Percentiles rank a stretch among this genome's conserved stretches.
Conservation (phyloP, 805 yeast species). For the Spathaspora hagerdaliae region DNA sequence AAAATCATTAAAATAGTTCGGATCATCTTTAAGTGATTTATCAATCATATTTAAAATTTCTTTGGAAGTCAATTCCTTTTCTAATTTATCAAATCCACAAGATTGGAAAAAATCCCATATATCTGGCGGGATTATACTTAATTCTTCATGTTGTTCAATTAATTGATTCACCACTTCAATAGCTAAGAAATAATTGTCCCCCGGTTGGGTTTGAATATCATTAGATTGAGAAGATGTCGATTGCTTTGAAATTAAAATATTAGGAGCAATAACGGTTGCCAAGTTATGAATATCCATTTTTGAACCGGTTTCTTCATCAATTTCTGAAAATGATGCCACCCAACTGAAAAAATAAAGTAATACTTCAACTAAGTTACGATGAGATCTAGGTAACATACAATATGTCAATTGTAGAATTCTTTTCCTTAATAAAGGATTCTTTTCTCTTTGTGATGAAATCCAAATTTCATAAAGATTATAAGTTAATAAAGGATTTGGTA, state of each 20-base stretch:
- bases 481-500: constrained; percentile 89
- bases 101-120: constrained; percentile 47
- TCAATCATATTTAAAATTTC: constrained; percentile 32
- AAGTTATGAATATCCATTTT: constrained; percentile 95
- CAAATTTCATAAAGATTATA: constrained; percentile 72
- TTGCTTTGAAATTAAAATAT: constrained; percentile 64
- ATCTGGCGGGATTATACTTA: constrained; percentile 72
- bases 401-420: constrained; percentile 61
- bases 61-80: constrained; percentile 22
- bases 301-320: constrained; percentile 80
- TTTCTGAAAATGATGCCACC: constrained; percentile 93
- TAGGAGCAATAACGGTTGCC: constrained; percentile 95
- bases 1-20: constrained; percentile 22
- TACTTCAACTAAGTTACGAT: constrained; percentile 85
- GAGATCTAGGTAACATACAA: constrained; percentile 73
- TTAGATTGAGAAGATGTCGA: neutral
- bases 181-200: constrained; percentile 80
- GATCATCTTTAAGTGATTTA: constrained; percentile 28
- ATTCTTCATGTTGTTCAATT: constrained; percentile 76
- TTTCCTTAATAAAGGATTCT: constrained; percentile 43
- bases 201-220: constrained; percentile 22
- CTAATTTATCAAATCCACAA: constrained; percentile 14
- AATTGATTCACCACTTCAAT: constrained; percentile 85
- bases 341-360: constrained; percentile 81
- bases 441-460: constrained; percentile 60